These are phyloP conservation scores for Alternaria ventricosa DNA, from an alignment of 2,329 filamentous ascomycete genomes.

Conservation along the genomic window DNA sequence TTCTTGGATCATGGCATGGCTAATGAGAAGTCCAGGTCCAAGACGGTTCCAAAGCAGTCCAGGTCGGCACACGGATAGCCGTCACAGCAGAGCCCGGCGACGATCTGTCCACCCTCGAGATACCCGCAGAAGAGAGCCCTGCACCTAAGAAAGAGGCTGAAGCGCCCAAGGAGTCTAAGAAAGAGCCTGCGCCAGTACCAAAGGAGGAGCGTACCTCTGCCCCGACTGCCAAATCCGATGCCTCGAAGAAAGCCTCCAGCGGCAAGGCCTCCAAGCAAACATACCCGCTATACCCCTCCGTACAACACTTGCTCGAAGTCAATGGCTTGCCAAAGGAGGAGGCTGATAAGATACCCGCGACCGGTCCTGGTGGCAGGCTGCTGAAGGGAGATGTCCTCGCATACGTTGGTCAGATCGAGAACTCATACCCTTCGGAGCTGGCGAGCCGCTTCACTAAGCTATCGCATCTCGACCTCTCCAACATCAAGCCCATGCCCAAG, in stretches of 20 bases:
- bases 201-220: conserved; percentile 46
- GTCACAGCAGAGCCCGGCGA: conserved; percentile 83
- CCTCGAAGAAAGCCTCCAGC: conserved; percentile 37
- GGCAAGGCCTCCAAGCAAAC: conserved; percentile 67
- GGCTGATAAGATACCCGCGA: conserved; percentile 81
- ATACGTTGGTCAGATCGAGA: conserved; percentile 79
- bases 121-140: conserved; percentile 70
- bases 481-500: conserved; percentile 78
- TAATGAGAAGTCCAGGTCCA: conserved; percentile 52
- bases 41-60: conserved; percentile 76
- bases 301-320: conserved; percentile 79
- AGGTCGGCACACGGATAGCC: conserved; percentile 81
- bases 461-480: conserved; percentile 87
- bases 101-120: conserved; percentile 74
- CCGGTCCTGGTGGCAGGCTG: conserved; percentile 84
- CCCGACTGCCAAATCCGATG: conserved; percentile 33
- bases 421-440: conserved; percentile 73
- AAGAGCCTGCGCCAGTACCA: conserved; percentile 31
- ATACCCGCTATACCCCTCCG: conserved; percentile 81
- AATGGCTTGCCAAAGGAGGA: conserved; percentile 79
- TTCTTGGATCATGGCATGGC: background rate
- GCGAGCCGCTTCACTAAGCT: conserved; percentile 76
- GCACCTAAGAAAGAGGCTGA: conserved; percentile 50
- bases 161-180: conserved; percentile 39
- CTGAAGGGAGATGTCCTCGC: conserved; percentile 96